phyloP scores from a whole-genome alignment of 306 rosid species.

The Cicer chorassanicum region DNA sequence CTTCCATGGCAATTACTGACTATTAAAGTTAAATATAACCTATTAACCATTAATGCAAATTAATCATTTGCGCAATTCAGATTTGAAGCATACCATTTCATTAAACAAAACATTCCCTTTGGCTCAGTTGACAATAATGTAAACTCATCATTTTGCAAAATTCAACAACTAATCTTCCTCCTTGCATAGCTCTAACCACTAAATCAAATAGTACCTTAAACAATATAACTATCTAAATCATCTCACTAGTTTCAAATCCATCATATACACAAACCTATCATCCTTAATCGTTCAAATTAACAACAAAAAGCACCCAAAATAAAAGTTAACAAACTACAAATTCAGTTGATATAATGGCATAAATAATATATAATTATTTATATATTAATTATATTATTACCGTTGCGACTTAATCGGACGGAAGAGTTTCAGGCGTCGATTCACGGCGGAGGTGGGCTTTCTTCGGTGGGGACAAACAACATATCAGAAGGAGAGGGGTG shows the following conservation, averaged over 20 bases:
- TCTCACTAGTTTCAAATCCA: not conserved
- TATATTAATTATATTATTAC: too few species aligned
- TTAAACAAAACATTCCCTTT: not conserved
- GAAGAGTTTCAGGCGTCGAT: too few species aligned
- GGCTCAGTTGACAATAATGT: not conserved
- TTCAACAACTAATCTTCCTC: not conserved
- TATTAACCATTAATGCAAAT: constrained; percentile 1
- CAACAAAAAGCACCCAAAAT: not conserved
- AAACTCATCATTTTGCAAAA: too few species aligned
- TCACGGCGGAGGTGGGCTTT: too few species aligned
- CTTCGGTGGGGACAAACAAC: too few species aligned
- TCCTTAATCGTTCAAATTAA: not conserved
- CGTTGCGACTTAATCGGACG: too few species aligned
- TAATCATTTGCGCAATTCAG: not conserved
- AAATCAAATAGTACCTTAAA: not conserved
- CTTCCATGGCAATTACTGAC: not conserved
- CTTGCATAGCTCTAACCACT: not conserved
- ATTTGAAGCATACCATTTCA: not conserved
- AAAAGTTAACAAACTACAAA: not conserved
- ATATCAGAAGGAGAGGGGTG: too few species aligned
- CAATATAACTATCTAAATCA: not conserved
- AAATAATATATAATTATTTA: not conserved
- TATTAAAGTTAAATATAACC: constrained; percentile 8
- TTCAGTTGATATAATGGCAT: constrained; percentile 14
- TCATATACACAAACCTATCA: not conserved